Evolutionary conservation across 2,329 filamentous ascomycete genomes (phyloP), one percentile per base, ranked within the genome.

Genomic region (Cladophialophora immunda): DNA sequence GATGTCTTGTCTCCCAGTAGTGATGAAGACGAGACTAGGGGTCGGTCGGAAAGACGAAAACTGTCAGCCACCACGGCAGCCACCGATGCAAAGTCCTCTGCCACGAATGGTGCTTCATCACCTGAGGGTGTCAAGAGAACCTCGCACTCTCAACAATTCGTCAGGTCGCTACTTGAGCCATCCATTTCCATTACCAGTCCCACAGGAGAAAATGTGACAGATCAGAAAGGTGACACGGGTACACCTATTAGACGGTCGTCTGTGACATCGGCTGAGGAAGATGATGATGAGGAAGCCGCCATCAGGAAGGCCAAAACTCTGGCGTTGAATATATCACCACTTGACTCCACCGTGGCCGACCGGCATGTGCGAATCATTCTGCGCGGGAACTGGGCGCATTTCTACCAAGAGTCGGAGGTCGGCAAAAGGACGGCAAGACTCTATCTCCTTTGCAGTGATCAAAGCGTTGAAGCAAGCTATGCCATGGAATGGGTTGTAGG

Each of bases 401-500:
- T 72, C 45, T 89, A 91, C 52, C 86, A 90, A 71, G 89, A 94
- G 74, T 92, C 92, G 0, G 89, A 94, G 64, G 90, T 92, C 13
- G 92, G 93, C 60, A 85, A 92, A 58, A 88, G 92, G 58, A 88
- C 92, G 61, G 87, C 94, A 68, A 87, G 95, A 61, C 96, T 95
- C 74, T 99, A 98, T 76, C 82, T 99, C 17, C 93, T 97, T n/a
- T 94, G 95, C 2, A 97, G 93, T 0, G 95, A 99, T 78, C 82
- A 98, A 3, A 97, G 94, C 72, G 92, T 95, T 41, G 95, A 99
- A 80, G 94, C 94, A 4, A 92, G 92, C 6, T 96, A 98, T 77
- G 95, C 95, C 1, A 84, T 99, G 34, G 95, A 99, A 78, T 99
- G 95, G 95, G 95, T 94, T 0, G 94, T 99, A 64, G 95, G 95